Evolutionary conservation across 805 yeast genomes (phyloP), one percentile per base, ranked within the genome.

Genomic region (Aciculoconidium aculeatum): DNA sequence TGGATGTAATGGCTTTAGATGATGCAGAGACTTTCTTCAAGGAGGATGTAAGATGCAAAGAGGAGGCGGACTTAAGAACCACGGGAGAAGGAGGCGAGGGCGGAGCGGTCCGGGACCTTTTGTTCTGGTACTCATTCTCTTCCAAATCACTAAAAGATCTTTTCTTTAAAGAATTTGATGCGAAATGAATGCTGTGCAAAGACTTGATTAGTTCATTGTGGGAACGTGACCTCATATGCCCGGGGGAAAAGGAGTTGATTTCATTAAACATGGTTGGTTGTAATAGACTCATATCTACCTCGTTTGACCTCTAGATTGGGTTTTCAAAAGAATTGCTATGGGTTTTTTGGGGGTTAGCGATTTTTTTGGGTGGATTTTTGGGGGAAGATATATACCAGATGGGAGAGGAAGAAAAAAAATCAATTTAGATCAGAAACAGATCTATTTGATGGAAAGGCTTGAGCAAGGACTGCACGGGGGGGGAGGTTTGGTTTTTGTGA

Each of bases 31-130:
- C 27, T n/a, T n/a, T n/a, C n/a, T n/a, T n/a, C n/a, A 26, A 13
- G 11, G 30, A 21, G 10, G 15, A 10, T 11, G 22, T 11, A 6
- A 25, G 25, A 15, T 28, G 15, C 6, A 11, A 12, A 8, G 30
- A 12, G 16, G 29, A 19, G 3, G 19, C 18, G n/a, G n/a, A n/a
- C n/a, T n/a, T n/a, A n/a, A n/a, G n/a, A n/a, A n/a, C n/a, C n/a
- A n/a, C 42, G 4, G 41, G 41, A 15, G 39, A 44, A n/a, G 61
- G 65, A 7, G 62, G 61, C 11, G 67, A 61, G 8, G 71, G 67
- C 18, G 72, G 71, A 4, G 71, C 70, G 7, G 71, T 65, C 42
- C 61, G 53, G n/a, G 68, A 53, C 28, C 67, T 49, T 42, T 67
- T 66, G 28, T 27, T 9, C 17, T 15, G 11, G 14, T 7, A 18